phyloP scores from a whole-genome alignment of 441 rosid genomes.

The Rhodomyrtus psidioides region DNA sequence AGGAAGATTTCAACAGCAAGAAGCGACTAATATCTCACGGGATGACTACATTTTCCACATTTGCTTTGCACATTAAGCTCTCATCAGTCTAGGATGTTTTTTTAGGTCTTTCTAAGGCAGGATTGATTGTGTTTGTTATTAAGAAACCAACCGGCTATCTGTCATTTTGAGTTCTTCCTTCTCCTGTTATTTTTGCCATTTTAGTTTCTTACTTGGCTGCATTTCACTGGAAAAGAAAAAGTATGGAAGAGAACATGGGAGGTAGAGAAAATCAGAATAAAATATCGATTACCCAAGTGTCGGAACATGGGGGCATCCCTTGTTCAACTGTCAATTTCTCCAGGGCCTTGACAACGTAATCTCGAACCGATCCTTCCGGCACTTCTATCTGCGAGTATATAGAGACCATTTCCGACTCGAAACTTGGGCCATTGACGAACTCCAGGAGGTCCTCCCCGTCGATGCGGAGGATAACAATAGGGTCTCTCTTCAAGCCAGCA shows the following conservation, averaged over 20 bases:
- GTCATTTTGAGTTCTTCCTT: neutral
- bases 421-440: conserved; percentile 56
- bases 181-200: neutral
- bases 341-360: conserved; percentile 45
- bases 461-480: conserved; percentile 87
- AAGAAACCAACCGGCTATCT: neutral
- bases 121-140: neutral
- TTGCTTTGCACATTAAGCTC: neutral
- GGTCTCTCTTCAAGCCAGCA: conserved; percentile 90
- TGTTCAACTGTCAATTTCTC: conserved; percentile 77
- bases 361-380: conserved; percentile 36
- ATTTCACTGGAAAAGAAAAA: neutral
- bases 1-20: neutral
- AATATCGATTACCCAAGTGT: conserved; percentile 61
- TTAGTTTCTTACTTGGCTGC: neutral
- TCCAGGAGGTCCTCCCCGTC: conserved; percentile 92
- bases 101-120: neutral
- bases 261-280: neutral
- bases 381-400: conserved; percentile 40
- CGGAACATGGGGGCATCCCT: conserved; percentile 85
- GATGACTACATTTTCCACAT: neutral
- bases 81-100: neutral
- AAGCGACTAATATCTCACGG: neutral
- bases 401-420: conserved; percentile 58
- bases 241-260: neutral